phyloP scores from a whole-genome alignment of 768 basidiomycete species.

The Rhodocollybia butyracea region DNA sequence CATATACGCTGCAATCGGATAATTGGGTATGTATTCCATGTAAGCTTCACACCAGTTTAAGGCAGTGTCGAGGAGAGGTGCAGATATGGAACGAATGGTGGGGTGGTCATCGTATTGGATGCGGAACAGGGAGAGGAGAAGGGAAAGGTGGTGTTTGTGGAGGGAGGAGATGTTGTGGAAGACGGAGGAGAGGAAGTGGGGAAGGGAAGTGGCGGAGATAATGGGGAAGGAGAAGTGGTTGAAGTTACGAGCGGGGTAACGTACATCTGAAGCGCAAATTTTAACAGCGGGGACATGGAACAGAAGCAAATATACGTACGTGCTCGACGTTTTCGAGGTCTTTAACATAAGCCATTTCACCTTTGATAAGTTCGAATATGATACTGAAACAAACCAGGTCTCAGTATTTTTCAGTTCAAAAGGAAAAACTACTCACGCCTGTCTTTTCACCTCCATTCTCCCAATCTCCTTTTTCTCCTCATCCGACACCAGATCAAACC shows the following conservation, averaged over 20 bases:
- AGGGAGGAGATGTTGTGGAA: conserved; percentile 87
- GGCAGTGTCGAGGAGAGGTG: conserved; percentile 71
- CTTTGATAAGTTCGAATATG: conserved; percentile 93
- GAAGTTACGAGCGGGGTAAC: conserved; percentile 68
- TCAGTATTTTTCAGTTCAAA: not conserved
- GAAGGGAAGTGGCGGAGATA: conserved; percentile 64
- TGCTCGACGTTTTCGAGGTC: conserved; percentile 84
- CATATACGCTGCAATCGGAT: conserved; percentile 85
- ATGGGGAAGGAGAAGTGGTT: conserved; percentile 79
- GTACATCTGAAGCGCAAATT: conserved; percentile 60
- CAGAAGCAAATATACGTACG: conserved; percentile 37
- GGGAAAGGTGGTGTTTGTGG: conserved; percentile 65
- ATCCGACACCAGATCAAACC: conserved; percentile 80
- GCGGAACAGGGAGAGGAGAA: conserved; percentile 79
- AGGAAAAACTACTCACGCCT: conserved; percentile 55
- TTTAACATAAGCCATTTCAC: conserved; percentile 92
- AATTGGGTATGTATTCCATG: conserved; percentile 87
- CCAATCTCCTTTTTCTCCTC: conserved; percentile 58
- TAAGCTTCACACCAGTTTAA: conserved; percentile 92
- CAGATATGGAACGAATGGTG: conserved; percentile 73
- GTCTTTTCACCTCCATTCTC: conserved; percentile 79
- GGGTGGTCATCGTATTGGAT: conserved; percentile 90
- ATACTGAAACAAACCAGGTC: conserved; percentile 42
- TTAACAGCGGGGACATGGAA: not conserved
- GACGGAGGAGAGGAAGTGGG: conserved; percentile 79